These are phyloP conservation scores for Pleurotus salmoneostramineus DNA, from an alignment of 768 basidiomycete genomes.

Conservation along the genomic window DNA sequence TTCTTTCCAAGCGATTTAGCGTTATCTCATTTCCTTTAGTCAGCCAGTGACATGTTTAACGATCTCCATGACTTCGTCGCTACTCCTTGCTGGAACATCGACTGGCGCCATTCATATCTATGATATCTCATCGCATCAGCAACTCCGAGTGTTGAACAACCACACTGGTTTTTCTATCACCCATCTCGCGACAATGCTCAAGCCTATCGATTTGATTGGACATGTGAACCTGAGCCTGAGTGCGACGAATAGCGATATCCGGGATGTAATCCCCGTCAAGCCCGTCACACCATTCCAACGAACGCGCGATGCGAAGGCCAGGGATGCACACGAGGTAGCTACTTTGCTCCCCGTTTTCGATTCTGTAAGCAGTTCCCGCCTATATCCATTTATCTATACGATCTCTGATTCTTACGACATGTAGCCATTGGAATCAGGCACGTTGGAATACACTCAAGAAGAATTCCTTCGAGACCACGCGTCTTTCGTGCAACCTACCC, in stretches of 20 bases:
- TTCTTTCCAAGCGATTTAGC: not conserved
- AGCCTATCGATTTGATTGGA: constrained; percentile 84
- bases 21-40: constrained; percentile 31
- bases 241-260: constrained; percentile 31
- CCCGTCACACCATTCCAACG: constrained; percentile 70
- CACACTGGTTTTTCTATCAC: constrained; percentile 71
- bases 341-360: constrained; percentile 51
- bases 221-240: constrained; percentile 60
- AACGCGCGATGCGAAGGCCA: constrained; percentile 60
- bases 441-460: constrained; percentile 39
- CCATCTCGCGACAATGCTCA: constrained; percentile 72
- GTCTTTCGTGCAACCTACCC: constrained; percentile 53
- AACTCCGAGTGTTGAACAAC: constrained; percentile 73
- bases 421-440: constrained; percentile 26
- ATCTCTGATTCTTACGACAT: not conserved
- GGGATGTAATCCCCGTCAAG: constrained; percentile 62
- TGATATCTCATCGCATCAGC: constrained; percentile 88
- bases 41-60: constrained; percentile 69
- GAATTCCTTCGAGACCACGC: constrained; percentile 65
- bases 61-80: constrained; percentile 73
- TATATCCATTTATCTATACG: not conserved
- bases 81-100: constrained; percentile 79
- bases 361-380: constrained; percentile 28
- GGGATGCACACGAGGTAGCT: constrained; percentile 70
- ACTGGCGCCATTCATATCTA: constrained; percentile 74